Evolutionary conservation across 2,329 filamentous ascomycete genomes (phyloP).

Genomic region (Sporothrix brasiliensis): DNA sequence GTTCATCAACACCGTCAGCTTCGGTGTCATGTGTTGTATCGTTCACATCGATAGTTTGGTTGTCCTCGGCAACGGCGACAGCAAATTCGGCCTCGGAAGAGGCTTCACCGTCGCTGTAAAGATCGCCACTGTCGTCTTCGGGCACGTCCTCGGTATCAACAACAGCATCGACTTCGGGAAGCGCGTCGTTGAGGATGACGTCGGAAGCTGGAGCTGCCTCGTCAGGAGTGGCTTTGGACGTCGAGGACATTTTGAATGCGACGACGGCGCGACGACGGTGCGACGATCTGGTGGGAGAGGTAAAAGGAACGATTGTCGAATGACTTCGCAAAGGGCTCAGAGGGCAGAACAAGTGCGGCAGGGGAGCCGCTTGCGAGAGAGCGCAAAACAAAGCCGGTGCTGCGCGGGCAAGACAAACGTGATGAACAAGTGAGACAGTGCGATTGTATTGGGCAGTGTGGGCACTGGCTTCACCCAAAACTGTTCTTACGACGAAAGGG

Average conservation of each 20-base stretch:
- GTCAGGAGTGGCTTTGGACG: slow-evolving; percentile 22
- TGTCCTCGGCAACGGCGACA: background rate
- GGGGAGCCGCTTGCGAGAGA: background rate
- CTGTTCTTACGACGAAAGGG: slow-evolving; percentile 1
- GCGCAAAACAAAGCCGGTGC: background rate
- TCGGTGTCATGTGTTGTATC: slow-evolving; percentile 31
- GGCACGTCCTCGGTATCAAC: slow-evolving; percentile 44
- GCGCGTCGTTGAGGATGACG: slow-evolving; percentile 27
- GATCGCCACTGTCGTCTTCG: slow-evolving; percentile 54
- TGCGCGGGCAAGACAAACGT: background rate
- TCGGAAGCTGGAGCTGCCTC: slow-evolving; percentile 21
- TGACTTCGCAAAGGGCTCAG: background rate
- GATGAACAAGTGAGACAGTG: background rate
- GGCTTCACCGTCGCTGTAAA: slow-evolving; percentile 49
- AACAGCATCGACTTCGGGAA: slow-evolving; percentile 32
- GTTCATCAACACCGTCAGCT: background rate
- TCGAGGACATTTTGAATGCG: slow-evolving; percentile 22
- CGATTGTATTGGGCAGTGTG: background rate
- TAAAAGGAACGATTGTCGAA: background rate
- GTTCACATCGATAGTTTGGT: background rate
- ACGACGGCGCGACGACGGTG: background rate
- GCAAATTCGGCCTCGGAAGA: background rate
- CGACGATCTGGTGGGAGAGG: background rate
- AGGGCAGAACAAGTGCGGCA: background rate
- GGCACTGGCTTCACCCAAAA: background rate